A percentile compares a stretch with the other conserved stretches of the same genome.
Evolutionary conservation across 2,329 filamentous ascomycete species (phyloP).

Genomic region (Endothia cerciana): DNA sequence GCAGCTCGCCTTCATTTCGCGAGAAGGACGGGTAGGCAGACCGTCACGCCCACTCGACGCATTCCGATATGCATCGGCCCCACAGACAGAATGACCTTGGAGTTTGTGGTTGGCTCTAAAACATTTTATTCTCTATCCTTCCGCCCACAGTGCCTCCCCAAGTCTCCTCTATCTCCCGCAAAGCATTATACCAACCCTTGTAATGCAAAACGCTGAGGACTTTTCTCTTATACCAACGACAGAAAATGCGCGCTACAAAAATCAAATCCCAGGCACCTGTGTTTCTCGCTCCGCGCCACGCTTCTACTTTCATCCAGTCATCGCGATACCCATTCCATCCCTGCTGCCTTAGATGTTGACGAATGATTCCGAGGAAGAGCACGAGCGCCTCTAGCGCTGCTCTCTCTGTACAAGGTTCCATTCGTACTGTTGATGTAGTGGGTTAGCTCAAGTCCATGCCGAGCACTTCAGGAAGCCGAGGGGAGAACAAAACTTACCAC

Average conservation of each 20-base stretch:
- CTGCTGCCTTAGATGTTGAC: constrained; percentile 7
- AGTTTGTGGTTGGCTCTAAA: not conserved
- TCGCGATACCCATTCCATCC: not conserved
- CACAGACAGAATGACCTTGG: not conserved
- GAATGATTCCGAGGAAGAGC: constrained; percentile 9
- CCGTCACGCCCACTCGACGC: not conserved
- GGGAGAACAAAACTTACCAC: constrained; percentile 65
- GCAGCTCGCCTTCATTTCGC: no score
- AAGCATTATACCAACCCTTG: not conserved
- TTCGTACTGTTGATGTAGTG: constrained; percentile 54
- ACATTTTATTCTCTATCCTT: not conserved
- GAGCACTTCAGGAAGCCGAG: constrained; percentile 1
- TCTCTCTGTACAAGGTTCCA: constrained; percentile 65
- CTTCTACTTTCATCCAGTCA: not conserved
- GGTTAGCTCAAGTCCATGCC: not conserved
- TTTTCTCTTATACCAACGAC: constrained; percentile 8
- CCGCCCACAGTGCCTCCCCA: not conserved
- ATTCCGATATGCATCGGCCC: not conserved
- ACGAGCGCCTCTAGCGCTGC: constrained; percentile 44
- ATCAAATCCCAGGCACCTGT: not conserved
- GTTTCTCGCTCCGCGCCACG: constrained; percentile 8
- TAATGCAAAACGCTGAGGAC: constrained; percentile 5
- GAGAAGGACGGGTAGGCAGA: no score
- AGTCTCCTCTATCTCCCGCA: constrained; percentile 5
- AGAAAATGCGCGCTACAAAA: not conserved